A percentile compares a stretch with the other conserved stretches of the same genome.
These are phyloP conservation scores for Panicum hallii DNA, from an alignment of 202 grass and related monocot species.

Conservation along the genomic window DNA sequence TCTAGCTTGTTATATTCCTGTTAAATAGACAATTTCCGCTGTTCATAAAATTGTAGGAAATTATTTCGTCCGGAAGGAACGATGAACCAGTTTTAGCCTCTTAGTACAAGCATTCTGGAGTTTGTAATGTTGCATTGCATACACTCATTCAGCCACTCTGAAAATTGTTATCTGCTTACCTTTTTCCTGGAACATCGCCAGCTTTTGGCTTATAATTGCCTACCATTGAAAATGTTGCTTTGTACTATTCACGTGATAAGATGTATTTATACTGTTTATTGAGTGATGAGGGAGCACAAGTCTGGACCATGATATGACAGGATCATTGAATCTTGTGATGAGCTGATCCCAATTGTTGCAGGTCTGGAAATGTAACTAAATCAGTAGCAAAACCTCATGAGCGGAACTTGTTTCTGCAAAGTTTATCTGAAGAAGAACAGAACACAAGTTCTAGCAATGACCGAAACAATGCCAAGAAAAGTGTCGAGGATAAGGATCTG, in stretches of 20 bases:
- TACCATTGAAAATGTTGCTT: background rate
- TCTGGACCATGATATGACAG: background rate
- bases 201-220: background rate
- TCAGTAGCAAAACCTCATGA: conserved; percentile 65
- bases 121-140: conserved; percentile 17
- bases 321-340: conserved; percentile 21
- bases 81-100: background rate
- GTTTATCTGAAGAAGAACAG: conserved; percentile 72
- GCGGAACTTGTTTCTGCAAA: conserved; percentile 87
- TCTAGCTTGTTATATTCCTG: background rate
- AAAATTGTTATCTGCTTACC: conserved; percentile 16
- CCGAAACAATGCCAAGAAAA: conserved; percentile 30
- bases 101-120: background rate
- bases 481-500: conserved; percentile 72
- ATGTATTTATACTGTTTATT: background rate
- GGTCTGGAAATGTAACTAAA: conserved; percentile 83
- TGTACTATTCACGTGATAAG: background rate
- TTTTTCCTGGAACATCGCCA: background rate
- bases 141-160: background rate
- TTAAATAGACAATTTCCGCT: background rate
- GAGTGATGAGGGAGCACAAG: background rate
- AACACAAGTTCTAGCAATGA: conserved; percentile 44
- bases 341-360: conserved; percentile 36
- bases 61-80: background rate
- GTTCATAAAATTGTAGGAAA: background rate